Evolutionary conservation across 345 rosid species (phyloP).

Genomic region (Leavenworthia alabamica): DNA sequence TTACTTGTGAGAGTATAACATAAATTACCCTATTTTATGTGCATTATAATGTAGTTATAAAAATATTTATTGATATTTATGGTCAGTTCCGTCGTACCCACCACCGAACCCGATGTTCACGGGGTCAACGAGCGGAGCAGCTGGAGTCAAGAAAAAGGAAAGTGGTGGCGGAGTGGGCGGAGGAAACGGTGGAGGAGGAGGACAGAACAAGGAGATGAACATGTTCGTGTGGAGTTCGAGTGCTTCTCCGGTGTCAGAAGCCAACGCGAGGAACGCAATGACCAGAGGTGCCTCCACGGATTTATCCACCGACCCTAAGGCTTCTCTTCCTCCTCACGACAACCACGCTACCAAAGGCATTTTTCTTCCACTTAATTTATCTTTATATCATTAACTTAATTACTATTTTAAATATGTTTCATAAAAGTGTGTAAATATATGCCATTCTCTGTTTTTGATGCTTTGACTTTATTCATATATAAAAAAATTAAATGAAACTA

Average conservation of each 20-base stretch:
- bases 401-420: background rate
- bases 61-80: background rate
- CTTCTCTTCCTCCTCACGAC: conserved; percentile 33
- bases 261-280: conserved; percentile 45
- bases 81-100: conserved; percentile 40
- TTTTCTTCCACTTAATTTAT: background rate
- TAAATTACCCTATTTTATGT: background rate
- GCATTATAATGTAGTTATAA: background rate
- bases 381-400: background rate
- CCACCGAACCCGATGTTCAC: conserved; percentile 71
- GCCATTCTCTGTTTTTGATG: background rate
- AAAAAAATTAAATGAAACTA: background rate
- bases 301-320: conserved; percentile 28
- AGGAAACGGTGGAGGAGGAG: conserved; percentile 9
- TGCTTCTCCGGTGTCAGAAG: conserved; percentile 74
- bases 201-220: conserved; percentile 52
- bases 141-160: conserved; percentile 35
- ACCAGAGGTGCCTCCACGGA: conserved; percentile 47
- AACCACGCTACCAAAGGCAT: conserved; percentile 44
- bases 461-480: background rate
- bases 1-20: background rate
- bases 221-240: conserved; percentile 89
- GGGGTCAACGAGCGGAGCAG: conserved; percentile 42
- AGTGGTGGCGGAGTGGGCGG: conserved; percentile 10
- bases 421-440: background rate